Evolutionary conservation across 2,329 filamentous ascomycete genomes (phyloP).

Genomic region (Phaeosphaeriaceae sp.): DNA sequence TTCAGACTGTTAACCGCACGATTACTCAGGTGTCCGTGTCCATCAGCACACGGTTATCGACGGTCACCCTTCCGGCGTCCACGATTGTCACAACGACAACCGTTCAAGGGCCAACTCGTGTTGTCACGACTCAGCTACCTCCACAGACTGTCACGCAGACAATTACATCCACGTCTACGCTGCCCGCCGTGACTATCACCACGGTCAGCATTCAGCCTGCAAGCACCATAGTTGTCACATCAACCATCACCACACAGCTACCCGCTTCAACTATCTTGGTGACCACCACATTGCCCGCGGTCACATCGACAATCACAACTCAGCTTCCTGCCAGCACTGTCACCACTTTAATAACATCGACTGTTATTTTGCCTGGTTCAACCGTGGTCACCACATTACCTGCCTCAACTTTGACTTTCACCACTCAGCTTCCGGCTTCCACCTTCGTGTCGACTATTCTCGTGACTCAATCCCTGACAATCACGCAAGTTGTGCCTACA

Average conservation of each 20-base stretch:
- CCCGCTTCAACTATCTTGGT: slow-evolving; percentile 31
- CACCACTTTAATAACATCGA: slow-evolving; percentile 27
- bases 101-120: slow-evolving; percentile 15
- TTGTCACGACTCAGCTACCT: slow-evolving; percentile 21
- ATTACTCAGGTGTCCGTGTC: slow-evolving; percentile 20
- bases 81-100: slow-evolving; percentile 26
- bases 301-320: slow-evolving; percentile 29
- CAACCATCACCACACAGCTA: slow-evolving; percentile 30
- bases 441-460: slow-evolving; percentile 27
- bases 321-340: slow-evolving; percentile 25
- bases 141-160: slow-evolving; percentile 26
- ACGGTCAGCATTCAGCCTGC: slow-evolving; percentile 3
- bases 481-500: slow-evolving; percentile 26
- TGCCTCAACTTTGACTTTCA: slow-evolving; percentile 20
- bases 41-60: slow-evolving; percentile 27
- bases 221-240: slow-evolving; percentile 15
- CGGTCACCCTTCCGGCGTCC: slow-evolving; percentile 22
- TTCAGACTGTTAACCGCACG: slow-evolving; percentile 12
- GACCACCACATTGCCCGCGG: slow-evolving; percentile 25
- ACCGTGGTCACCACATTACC: slow-evolving; percentile 15
- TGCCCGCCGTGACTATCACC: slow-evolving; percentile 11
- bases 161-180: slow-evolving; percentile 24
- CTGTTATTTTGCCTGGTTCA: slow-evolving; percentile 20
- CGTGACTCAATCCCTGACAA: slow-evolving; percentile 21
- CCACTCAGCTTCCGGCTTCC: slow-evolving; percentile 32